phyloP scores from a whole-genome alignment of 2,329 filamentous ascomycete genomes.

The Talaromyces islandicus region DNA sequence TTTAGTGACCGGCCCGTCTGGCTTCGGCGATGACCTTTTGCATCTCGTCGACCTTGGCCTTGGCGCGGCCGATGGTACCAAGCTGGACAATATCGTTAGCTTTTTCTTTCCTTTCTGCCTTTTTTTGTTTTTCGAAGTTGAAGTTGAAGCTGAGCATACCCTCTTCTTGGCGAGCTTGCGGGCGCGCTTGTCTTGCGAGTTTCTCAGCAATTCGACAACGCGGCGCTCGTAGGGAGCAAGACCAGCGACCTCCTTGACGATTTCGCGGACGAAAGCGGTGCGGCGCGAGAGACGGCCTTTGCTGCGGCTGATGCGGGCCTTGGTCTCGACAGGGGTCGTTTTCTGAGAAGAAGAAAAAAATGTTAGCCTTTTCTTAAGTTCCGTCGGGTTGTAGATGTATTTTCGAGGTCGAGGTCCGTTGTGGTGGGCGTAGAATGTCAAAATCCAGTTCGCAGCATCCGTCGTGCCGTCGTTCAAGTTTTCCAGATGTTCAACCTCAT shows the following conservation, averaged over 20 bases:
- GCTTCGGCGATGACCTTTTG: conserved; percentile 96
- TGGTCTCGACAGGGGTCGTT: conserved; percentile 70
- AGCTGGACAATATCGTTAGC: conserved; percentile 51
- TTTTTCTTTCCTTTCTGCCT: background rate
- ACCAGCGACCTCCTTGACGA: conserved; percentile 97
- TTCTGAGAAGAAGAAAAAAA: conserved; percentile 54
- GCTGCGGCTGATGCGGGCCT: conserved; percentile 73
- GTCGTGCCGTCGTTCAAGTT: background rate
- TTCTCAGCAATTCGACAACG: conserved; percentile 97
- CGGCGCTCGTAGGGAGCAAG: conserved; percentile 96
- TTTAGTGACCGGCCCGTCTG: conserved; percentile 70
- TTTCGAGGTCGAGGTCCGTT: background rate
- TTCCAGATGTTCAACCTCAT: background rate
- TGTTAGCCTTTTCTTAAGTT: no score
- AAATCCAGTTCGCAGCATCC: background rate
- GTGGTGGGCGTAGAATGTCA: background rate
- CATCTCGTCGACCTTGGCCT: conserved; percentile 99
- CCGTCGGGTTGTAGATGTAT: background rate
- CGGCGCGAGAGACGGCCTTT: conserved; percentile 97
- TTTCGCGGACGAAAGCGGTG: conserved; percentile 92
- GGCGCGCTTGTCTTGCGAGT: conserved; percentile 99
- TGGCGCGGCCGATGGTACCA: conserved; percentile 96
- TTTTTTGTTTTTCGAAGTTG: background rate
- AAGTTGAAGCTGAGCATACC: conserved; percentile 47
- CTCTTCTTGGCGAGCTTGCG: conserved; percentile 99